Percentiles rank a stretch among this genome's conserved stretches.
These are phyloP conservation scores for Metschnikowia reukaufii DNA, from an alignment of 805 yeast genomes.

Conservation along the genomic window DNA sequence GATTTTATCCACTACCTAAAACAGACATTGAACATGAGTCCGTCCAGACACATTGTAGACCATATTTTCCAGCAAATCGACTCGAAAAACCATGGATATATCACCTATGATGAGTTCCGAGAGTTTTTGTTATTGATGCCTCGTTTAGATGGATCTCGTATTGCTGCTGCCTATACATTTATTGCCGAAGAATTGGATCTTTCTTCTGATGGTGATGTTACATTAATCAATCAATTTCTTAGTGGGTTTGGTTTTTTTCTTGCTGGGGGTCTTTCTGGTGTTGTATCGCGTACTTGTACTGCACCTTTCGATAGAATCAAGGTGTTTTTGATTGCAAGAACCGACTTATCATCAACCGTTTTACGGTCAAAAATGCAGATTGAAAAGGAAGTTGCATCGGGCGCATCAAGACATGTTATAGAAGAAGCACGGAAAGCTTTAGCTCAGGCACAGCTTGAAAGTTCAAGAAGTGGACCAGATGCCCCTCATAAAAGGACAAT, in stretches of 20 bases:
- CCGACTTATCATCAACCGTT: slow-evolving; percentile 72
- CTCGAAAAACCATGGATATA: slow-evolving; percentile 57
- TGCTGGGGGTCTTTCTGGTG: slow-evolving; percentile 96
- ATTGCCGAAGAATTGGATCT: slow-evolving; percentile 78
- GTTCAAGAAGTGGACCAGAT: slow-evolving; percentile 33
- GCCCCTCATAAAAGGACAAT: slow-evolving; percentile 49
- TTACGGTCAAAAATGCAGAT: slow-evolving; percentile 54
- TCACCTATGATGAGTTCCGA: slow-evolving; percentile 84
- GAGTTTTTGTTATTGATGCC: slow-evolving; percentile 84
- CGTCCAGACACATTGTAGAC: slow-evolving; percentile 53
- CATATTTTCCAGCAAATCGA: slow-evolving; percentile 57
- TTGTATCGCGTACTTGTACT: slow-evolving; percentile 91
- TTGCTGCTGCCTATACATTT: slow-evolving; percentile 76
- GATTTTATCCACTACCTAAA: slow-evolving; percentile 70
- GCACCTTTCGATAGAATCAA: slow-evolving; percentile 96
- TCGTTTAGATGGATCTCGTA: slow-evolving; percentile 69
- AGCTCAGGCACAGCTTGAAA: slow-evolving; percentile 28
- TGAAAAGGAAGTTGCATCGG: slow-evolving; percentile 35
- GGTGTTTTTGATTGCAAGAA: slow-evolving; percentile 89
- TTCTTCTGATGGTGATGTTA: slow-evolving; percentile 90
- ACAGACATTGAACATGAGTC: slow-evolving; percentile 50
- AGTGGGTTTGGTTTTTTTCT: slow-evolving; percentile 88
- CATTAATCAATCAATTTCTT: slow-evolving; percentile 72
- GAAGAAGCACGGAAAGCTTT: slow-evolving; percentile 35
- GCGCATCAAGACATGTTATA: slow-evolving; percentile 34